phyloP scores from a whole-genome alignment of 345 rosid genomes.

The Eucalyptus urophylla region DNA sequence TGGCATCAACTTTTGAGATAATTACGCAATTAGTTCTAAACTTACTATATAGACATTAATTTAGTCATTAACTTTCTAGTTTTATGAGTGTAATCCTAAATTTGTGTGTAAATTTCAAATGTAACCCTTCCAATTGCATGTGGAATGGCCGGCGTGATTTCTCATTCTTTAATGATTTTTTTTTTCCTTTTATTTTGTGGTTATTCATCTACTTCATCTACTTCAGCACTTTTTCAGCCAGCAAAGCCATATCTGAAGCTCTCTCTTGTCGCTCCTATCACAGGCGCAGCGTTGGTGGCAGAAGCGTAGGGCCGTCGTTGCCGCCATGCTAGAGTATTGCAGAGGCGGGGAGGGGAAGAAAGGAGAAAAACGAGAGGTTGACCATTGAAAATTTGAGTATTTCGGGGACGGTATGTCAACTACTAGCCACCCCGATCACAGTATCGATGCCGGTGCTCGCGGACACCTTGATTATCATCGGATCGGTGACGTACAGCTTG shows the following conservation, averaged over 20 bases:
- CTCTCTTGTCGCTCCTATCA: neutral
- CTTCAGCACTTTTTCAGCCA: neutral
- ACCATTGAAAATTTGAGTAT: neutral
- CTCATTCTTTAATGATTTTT: too few relatives aligned
- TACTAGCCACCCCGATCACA: neutral
- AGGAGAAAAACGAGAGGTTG: neutral
- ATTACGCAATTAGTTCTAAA: neutral
- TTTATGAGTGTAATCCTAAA: neutral
- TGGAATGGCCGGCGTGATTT: too few relatives aligned
- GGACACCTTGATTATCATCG: neutral
- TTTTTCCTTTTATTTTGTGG: neutral
- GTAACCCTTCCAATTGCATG: neutral
- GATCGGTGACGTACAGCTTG: too few relatives aligned
- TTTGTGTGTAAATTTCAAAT: neutral
- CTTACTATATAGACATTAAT: neutral
- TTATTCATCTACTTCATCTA: neutral
- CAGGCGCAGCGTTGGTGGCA: neutral
- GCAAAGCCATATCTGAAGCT: neutral
- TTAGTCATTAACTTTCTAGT: neutral
- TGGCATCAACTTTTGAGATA: neutral
- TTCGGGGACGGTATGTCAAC: neutral
- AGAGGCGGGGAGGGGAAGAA: neutral
- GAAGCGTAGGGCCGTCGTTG: neutral
- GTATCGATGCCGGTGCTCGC: neutral
- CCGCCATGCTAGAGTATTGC: neutral